phyloP scores from a whole-genome alignment of 2,329 filamentous ascomycete species.

The Epichloe uncinata region DNA sequence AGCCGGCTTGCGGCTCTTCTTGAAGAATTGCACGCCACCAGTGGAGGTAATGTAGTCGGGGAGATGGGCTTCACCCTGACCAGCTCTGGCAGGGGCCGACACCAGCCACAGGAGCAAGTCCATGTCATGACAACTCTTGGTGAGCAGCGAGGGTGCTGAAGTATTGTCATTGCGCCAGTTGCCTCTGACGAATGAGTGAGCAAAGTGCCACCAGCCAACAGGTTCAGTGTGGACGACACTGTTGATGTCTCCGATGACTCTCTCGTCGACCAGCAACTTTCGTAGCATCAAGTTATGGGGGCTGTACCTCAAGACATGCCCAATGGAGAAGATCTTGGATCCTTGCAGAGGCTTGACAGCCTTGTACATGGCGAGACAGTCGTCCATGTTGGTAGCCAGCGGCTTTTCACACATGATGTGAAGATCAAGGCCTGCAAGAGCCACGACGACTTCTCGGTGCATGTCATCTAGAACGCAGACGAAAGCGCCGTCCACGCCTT shows the following conservation, averaged over 20 bases:
- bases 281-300: constrained; percentile 77
- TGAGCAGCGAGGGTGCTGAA: constrained; percentile 71
- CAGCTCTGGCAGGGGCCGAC: constrained; percentile 48
- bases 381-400: constrained; percentile 62
- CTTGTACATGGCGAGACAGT: constrained; percentile 63
- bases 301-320: constrained; percentile 86
- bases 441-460: constrained; percentile 69
- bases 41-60: constrained; percentile 63
- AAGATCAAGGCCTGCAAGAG: constrained; percentile 53
- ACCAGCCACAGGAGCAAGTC: constrained; percentile 88
- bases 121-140: constrained; percentile 94
- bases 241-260: constrained; percentile 69
- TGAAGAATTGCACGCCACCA: constrained; percentile 69
- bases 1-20: constrained; percentile 58
- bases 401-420: constrained; percentile 97
- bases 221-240: constrained; percentile 88
- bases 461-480: constrained; percentile 72
- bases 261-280: constrained; percentile 60
- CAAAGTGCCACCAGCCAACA: constrained; percentile 92
- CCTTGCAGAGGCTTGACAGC: constrained; percentile 30
- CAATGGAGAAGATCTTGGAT: constrained; percentile 64
- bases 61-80: constrained; percentile 46
- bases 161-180: constrained; percentile 80
- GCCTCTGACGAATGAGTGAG: constrained; percentile 79
- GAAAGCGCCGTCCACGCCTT: constrained; percentile 48